phyloP scores from a whole-genome alignment of 2,329 filamentous ascomycete species.

The Neurospora sp. region DNA sequence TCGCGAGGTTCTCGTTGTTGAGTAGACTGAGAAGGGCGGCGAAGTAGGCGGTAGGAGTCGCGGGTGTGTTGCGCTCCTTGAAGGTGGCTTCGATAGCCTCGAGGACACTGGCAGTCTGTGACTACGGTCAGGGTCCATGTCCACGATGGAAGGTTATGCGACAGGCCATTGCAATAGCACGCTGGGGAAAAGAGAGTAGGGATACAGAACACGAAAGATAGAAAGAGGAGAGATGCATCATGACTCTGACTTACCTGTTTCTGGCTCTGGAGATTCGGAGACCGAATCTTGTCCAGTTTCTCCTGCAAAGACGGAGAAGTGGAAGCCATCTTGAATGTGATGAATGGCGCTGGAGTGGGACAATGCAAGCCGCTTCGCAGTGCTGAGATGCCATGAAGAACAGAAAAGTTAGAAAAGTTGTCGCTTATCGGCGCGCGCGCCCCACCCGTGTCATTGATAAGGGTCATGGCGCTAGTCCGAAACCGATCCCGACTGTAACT shows the following conservation, averaged over 20 bases:
- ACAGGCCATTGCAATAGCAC: background rate
- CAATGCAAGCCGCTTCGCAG: constrained; percentile 10
- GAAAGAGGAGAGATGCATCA: constrained; percentile 8
- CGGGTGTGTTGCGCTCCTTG: constrained; percentile 73
- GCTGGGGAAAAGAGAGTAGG: background rate
- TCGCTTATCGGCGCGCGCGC: constrained; percentile 15
- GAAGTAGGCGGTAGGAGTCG: constrained; percentile 86
- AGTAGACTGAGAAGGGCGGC: constrained; percentile 87
- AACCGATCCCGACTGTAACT: background rate
- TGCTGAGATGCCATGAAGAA: constrained; percentile 15
- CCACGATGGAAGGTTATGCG: background rate
- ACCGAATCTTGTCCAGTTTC: constrained; percentile 95
- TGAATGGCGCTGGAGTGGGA: constrained; percentile 11
- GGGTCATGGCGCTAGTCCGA: constrained; percentile 7
- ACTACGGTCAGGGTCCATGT: constrained; percentile 5
- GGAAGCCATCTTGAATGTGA: constrained; percentile 33
- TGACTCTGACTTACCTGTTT: constrained; percentile 57
- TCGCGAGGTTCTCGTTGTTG: constrained; percentile 72
- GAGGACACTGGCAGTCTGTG: constrained; percentile 73
- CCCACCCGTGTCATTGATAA: constrained; percentile 14
- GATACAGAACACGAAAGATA: constrained; percentile 16
- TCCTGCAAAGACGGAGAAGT: constrained; percentile 55
- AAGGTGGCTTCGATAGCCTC: constrained; percentile 89
- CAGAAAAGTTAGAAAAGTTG: constrained; percentile 17
- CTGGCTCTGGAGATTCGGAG: constrained; percentile 90